Base-by-base conservation (phyloP, 176 grass and related monocot genomes). In the Aegilops tauschii region DNA sequence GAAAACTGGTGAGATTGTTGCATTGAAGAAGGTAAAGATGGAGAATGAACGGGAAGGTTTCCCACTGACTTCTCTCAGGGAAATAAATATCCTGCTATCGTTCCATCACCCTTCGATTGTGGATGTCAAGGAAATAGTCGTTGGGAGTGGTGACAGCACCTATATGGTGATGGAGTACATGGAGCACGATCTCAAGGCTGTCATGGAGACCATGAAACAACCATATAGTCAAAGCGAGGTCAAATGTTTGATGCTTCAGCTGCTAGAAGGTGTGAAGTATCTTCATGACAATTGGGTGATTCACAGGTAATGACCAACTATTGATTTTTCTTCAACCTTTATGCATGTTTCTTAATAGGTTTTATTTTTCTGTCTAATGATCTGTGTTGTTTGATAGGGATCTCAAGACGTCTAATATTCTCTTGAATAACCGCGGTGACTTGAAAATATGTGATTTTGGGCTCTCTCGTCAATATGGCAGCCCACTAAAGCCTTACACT, bases 121-220 rank as follows among this genome's bases (percentile, higher is more conserved):
- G 66, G 97, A 98, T 90, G 97, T 96, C 61, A 98, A 94, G 83
- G 97, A 96, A 86, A 87, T 98, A 77, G 94, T 98, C 32, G 94
- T 94, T 69, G 97, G 97, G 65, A 88, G 85, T 61, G 87, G 52
- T 31, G 73, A 88, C 39, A 81, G 92, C 73, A 98, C 92, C 63
- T 96, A 93, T 73, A 96, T 98, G 97, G 97, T 98, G 39, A 96
- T 98, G 97, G 97, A 98, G 67, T 98, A 98, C 79, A 98, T 98
- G 97, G 97, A 98, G 49, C 97, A 98, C 28, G 97, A 96, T 85
- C 82, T 98, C 52, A 98, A 98, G 82, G 97, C 86, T 30, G 80
- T 96, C 69, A 98, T 96, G 97, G 97, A 98, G 76, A 82, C 82
- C 8, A 96, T 98, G 93, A 93, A 96, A 59, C 94, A 96, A 63